Percentiles rank a stretch among this genome's conserved stretches.
Conservation (phyloP, 2,329 filamentous ascomycete genomes). For the Penicillium sp. region DNA sequence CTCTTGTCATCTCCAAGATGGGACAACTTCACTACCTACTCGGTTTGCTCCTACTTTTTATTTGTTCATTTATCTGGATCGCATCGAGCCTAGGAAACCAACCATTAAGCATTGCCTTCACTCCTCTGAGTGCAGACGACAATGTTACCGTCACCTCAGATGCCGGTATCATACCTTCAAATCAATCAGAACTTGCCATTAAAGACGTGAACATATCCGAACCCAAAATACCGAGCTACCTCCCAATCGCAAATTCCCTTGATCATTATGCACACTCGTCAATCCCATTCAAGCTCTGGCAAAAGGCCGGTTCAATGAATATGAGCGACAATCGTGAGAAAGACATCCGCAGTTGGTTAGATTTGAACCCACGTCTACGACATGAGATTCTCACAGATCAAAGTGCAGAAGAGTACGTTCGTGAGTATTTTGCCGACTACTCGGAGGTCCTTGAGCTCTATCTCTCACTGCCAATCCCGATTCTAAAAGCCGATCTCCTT, state of each 20-base stretch:
- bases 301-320: slow-evolving; percentile 10
- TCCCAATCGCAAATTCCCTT: background rate
- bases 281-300: slow-evolving; percentile 17
- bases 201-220: background rate
- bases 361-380: slow-evolving; percentile 30
- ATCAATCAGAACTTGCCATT: background rate
- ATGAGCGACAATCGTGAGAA: background rate
- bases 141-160: background rate
- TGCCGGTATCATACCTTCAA: background rate
- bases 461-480: slow-evolving; percentile 30
- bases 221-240: slow-evolving; percentile 1
- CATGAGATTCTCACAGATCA: slow-evolving; percentile 35
- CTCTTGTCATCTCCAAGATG: slow-evolving; percentile 7
- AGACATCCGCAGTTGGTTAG: slow-evolving; percentile 24
- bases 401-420: slow-evolving; percentile 32
- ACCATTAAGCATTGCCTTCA: background rate
- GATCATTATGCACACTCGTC: background rate
- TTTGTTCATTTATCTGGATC: slow-evolving; percentile 8
- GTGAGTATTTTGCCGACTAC: slow-evolving; percentile 31
- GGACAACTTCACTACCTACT: slow-evolving; percentile 8
- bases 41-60: slow-evolving; percentile 4
- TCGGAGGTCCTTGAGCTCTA: slow-evolving; percentile 40
- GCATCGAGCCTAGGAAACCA: background rate
- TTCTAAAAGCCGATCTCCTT: slow-evolving; percentile 44
- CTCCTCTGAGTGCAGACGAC: background rate